Evolutionary conservation across 495 filamentous ascomycete species (phyloP).

Genomic region (Lepraria neglecta): DNA sequence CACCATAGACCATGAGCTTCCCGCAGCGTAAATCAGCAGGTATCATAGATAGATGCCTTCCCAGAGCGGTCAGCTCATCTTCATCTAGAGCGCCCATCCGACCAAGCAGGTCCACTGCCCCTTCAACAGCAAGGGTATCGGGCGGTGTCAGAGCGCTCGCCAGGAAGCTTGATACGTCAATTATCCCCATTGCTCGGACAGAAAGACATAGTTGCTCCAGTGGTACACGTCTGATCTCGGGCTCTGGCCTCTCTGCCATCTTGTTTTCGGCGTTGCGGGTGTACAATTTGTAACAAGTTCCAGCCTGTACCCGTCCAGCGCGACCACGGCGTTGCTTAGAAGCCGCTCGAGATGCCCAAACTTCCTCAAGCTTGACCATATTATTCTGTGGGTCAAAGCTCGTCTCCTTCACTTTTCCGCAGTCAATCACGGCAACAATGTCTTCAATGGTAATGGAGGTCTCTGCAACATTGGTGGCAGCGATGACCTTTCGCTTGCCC

Average conservation of each 20-base stretch:
- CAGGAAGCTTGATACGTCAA: constrained; percentile 72
- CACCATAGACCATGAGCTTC: constrained; percentile 93
- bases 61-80: constrained; percentile 79
- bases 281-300: constrained; percentile 92
- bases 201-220: constrained; percentile 91
- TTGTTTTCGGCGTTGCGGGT: constrained; percentile 75
- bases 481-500: constrained; percentile 84
- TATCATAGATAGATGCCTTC: constrained; percentile 85
- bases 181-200: constrained; percentile 88
- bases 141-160: constrained; percentile 84
- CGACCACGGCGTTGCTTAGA: constrained; percentile 95
- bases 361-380: constrained; percentile 89
- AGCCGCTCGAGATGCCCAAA: constrained; percentile 90
- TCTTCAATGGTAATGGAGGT: constrained; percentile 98
- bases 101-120: constrained; percentile 67
- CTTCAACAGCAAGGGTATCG: constrained; percentile 73
- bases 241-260: constrained; percentile 87
- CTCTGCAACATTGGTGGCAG: constrained; percentile 93
- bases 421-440: constrained; percentile 93
- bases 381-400: constrained; percentile 88
- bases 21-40: constrained; percentile 88
- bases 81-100: constrained; percentile 85
- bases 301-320: constrained; percentile 84
- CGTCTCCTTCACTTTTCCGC: constrained; percentile 91
- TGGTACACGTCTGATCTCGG: constrained; percentile 87